Evolutionary conservation across 257 asterid genomes (phyloP).

Genomic region (Paulownia fortunei): DNA sequence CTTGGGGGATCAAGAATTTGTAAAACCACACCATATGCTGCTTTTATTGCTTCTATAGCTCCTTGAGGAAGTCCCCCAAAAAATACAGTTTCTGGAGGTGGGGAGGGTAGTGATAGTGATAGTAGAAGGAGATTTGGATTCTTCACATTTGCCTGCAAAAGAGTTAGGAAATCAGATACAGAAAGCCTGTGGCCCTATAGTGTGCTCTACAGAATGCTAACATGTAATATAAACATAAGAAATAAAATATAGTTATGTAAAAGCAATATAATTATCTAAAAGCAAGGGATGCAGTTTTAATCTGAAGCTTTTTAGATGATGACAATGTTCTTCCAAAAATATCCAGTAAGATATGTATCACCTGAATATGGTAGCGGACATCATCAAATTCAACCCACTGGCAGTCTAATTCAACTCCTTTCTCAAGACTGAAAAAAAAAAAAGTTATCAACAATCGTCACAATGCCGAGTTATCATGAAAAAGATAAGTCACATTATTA

Average conservation of each 20-base stretch:
- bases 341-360: conserved; percentile 36
- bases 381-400: conserved; percentile 95
- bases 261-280: neutral
- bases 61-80: conserved; percentile 91
- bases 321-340: neutral
- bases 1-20: conserved; percentile 98
- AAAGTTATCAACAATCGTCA: conserved; percentile 11
- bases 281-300: neutral
- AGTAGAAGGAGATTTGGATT: conserved; percentile 75
- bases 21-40: conserved; percentile 77
- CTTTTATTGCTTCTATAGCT: conserved; percentile 91
- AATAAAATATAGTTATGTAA: conserved; percentile 23
- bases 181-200: neutral
- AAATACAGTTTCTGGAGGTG: conserved; percentile 88
- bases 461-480: conserved; percentile 1
- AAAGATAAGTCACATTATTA: neutral
- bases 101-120: conserved; percentile 80
- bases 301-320: conserved; percentile 2
- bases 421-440: conserved; percentile 72
- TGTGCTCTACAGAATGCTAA: conserved; percentile 2
- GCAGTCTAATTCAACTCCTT: conserved; percentile 90
- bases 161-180: conserved; percentile 6
- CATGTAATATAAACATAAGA: neutral
- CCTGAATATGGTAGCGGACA: conserved; percentile 95
- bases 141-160: conserved; percentile 77